Percentiles rank a stretch among this genome's conserved stretches.
These are phyloP conservation scores for Phaeodactylum tricornutum DNA, from an alignment of 108 stramenopile genomes.

Conservation along the genomic window DNA sequence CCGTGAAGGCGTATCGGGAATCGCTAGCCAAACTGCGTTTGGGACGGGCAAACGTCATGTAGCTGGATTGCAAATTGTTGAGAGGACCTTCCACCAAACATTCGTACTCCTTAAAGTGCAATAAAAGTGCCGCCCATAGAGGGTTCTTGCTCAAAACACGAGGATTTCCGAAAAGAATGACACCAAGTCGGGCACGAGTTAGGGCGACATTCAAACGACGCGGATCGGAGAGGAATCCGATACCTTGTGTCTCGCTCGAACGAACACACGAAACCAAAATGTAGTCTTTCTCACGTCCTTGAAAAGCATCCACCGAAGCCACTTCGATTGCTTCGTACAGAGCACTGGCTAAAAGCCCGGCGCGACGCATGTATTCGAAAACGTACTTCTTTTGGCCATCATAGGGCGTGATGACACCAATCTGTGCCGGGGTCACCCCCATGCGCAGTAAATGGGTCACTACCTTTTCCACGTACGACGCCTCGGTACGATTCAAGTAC, in stretches of 20 bases:
- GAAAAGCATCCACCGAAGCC: constrained; percentile 96
- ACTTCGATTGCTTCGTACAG: constrained; percentile 94
- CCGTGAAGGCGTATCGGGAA: constrained; percentile 82
- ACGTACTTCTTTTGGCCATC: constrained; percentile 97
- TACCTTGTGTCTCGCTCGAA: constrained; percentile 95
- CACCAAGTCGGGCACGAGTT: constrained; percentile 91
- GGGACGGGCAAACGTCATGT: constrained; percentile 91
- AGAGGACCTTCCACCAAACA: constrained; percentile 87
- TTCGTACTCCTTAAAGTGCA: constrained; percentile 89
- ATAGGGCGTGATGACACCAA: constrained; percentile 98
- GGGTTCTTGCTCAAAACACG: constrained; percentile 93
- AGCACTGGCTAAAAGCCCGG: constrained; percentile 67
- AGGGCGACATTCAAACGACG: constrained; percentile 98
- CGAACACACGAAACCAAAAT: constrained; percentile 97
- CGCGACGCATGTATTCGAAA: constrained; percentile 82
- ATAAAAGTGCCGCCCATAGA: constrained; percentile 91
- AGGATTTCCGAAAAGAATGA: constrained; percentile 92
- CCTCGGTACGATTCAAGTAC: constrained; percentile 96
- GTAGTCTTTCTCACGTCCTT: constrained; percentile 98
- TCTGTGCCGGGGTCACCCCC: constrained; percentile 77
- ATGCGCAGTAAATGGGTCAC: constrained; percentile 92
- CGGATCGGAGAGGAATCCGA: constrained; percentile 96
- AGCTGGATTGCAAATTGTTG: constrained; percentile 85
- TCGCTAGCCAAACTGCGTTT: constrained; percentile 68
- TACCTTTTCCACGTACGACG: constrained; percentile 90